A percentile compares a stretch with the other conserved stretches of the same genome.
These are phyloP conservation scores for Nepenthes gracilis DNA, from an alignment of 148 eudicot genomes.

Conservation along the genomic window DNA sequence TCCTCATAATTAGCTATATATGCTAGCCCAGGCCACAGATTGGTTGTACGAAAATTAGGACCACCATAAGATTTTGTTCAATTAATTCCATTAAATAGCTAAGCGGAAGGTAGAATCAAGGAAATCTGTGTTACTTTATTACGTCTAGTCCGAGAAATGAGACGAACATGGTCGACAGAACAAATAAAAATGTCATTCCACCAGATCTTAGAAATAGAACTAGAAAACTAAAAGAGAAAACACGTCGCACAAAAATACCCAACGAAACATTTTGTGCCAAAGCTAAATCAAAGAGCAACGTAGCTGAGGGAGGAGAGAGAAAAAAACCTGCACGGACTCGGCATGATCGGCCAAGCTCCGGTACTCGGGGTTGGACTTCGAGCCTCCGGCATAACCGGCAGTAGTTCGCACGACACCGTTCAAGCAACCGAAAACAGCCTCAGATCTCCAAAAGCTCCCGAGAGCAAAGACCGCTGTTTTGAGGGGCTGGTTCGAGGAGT, in stretches of 20 bases:
- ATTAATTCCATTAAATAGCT: too few relatives aligned
- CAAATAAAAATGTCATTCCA: too few relatives aligned
- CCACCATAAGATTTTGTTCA: too few relatives aligned
- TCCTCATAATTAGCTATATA: too few relatives aligned
- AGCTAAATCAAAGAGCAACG: background rate
- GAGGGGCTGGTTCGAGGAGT: conserved; percentile 14
- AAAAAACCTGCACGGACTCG: conserved; percentile 63
- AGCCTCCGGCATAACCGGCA: conserved; percentile 83
- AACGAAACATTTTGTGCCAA: background rate
- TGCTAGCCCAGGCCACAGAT: too few relatives aligned
- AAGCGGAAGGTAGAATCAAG: too few relatives aligned
- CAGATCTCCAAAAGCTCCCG: conserved; percentile 98
- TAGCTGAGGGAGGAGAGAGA: background rate
- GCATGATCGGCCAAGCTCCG: conserved; percentile 84
- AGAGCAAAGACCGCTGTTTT: conserved; percentile 77
- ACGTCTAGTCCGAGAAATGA: too few relatives aligned
- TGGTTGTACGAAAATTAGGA: too few relatives aligned
- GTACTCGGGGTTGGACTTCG: conserved; percentile 68
- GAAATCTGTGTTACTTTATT: too few relatives aligned
- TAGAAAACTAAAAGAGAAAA: too few relatives aligned
- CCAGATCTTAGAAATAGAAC: too few relatives aligned
- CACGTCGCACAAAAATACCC: background rate
- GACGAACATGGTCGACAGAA: too few relatives aligned
- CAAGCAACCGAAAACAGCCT: conserved; percentile 78
- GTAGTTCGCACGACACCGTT: conserved; percentile 77